phyloP scores from a whole-genome alignment of 352 stramenopile genomes.

The Pythium chondricola region DNA sequence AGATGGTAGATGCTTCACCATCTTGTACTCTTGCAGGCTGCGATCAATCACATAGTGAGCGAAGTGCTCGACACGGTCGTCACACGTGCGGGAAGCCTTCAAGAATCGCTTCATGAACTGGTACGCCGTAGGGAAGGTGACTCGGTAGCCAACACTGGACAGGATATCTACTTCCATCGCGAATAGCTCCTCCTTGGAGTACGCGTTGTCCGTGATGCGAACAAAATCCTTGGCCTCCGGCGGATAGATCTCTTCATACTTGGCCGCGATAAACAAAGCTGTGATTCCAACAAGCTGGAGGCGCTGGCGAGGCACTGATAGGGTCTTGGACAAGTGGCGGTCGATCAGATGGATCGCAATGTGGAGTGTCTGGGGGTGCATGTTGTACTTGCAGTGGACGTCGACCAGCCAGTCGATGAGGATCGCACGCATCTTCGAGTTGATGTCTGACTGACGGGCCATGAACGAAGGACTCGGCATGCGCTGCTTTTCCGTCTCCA shows the following conservation, averaged over 20 bases:
- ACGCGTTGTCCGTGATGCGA: constrained; percentile 96
- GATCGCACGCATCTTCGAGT: constrained; percentile 98
- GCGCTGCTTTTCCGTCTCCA: constrained; percentile 60
- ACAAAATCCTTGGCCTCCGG: constrained; percentile 92
- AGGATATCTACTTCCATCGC: constrained; percentile 79
- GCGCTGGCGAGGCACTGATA: constrained; percentile 69
- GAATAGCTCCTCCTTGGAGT: constrained; percentile 80
- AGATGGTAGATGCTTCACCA: constrained; percentile 97
- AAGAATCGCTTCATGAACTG: constrained; percentile 86
- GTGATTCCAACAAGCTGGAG: constrained; percentile 96
- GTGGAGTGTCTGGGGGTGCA: constrained; percentile 76
- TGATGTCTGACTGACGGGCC: constrained; percentile 94
- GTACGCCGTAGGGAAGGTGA: constrained; percentile 80
- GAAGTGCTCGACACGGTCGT: constrained; percentile 82
- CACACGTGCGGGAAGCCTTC: constrained; percentile 66
- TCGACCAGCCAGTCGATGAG: constrained; percentile 99
- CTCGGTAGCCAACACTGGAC: constrained; percentile 59
- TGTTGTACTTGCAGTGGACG: constrained; percentile 79
- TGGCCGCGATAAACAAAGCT: constrained; percentile 94
- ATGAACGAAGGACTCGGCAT: constrained; percentile 70
- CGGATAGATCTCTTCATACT: constrained; percentile 98
- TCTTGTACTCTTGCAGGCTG: constrained; percentile 97
- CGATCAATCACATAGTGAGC: constrained; percentile 98
- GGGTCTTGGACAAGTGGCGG: constrained; percentile 63
- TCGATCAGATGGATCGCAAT: constrained; percentile 84